Evolutionary conservation across 2,329 filamentous ascomycete genomes (phyloP), one percentile per base, ranked within the genome.

Genomic region (Ceratocystis eucalypticola): DNA sequence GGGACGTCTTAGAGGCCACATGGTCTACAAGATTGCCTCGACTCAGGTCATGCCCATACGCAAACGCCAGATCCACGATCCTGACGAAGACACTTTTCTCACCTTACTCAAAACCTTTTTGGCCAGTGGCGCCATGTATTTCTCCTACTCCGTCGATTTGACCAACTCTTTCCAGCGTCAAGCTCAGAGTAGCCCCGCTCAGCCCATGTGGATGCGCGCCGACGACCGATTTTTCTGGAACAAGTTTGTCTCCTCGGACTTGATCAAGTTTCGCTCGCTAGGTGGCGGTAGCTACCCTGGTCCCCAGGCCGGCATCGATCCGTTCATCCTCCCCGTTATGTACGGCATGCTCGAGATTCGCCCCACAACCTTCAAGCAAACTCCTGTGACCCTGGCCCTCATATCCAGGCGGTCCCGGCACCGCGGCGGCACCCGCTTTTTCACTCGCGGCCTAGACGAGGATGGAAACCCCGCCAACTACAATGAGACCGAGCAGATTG

Each of bases 181-280:
- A 75, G 86, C 92, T 2, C 85, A 92, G 70, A 80, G 85, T 70
- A 85, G 96, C 74, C 77, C 79, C 66, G 82, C 83, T 17, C 79
- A 82, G 66, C 92, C 94, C 12, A 77, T 97, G 67, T 99, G 94
- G 94, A 87, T 88, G 80, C 82, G 91, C 71, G 88, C 93, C 69
- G 94, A 99, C 75, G 92, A 97, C 74, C 90, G 94, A 70, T 99
- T 99, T 80, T 99, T 96, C 80, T 99, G 93, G 91, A 99, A 99
- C 77, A 87, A 88, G 70, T 95, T 96, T 75, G 83, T 97, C 62
- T 90, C 93, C 74, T 88, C 89, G 6, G 91, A 96, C 72, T 77
- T 99, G 67, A 96, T 97, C 72, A 86, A 96, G 74, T 96, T 96
- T 74, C 86, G 93, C 69, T 84, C 80, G 48, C 76, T 73, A 45